Conservation (phyloP, 78 protist species). For the Paulinella micropora region DNA sequence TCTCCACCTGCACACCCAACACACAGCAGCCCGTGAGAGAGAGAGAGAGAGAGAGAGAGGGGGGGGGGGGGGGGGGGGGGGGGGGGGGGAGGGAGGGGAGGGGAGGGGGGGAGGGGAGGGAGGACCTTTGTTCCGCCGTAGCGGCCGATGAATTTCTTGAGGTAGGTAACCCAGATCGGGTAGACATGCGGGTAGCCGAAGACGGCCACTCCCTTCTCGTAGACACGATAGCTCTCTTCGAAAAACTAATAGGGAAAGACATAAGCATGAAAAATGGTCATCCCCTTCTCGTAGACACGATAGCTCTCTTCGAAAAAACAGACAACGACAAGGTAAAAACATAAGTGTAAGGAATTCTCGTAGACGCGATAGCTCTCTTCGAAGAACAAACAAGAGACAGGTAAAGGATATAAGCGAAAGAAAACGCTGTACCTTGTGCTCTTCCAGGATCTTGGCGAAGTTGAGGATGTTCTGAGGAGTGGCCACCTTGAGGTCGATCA, state of each 20-base stretch:
- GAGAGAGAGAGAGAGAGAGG: too few species aligned
- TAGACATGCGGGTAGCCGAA: background rate
- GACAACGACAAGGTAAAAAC: too few species aligned
- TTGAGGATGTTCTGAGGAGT: conserved; percentile 59
- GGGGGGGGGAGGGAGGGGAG: too few species aligned
- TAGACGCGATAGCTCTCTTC: conserved; percentile 65
- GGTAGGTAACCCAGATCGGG: conserved; percentile 71
- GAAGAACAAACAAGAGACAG: too few species aligned
- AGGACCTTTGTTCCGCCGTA: conserved; percentile 44
- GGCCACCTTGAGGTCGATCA: conserved; percentile 54
- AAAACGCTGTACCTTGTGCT: too few species aligned
- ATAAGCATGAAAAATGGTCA: background rate
- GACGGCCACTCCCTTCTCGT: background rate
- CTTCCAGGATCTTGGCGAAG: conserved; percentile 71
- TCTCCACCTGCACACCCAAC: conserved; percentile 62
- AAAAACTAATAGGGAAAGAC: too few species aligned
- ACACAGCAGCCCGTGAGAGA: too few species aligned
- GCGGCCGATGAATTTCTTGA: conserved; percentile 65
- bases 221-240: conserved; percentile 65
- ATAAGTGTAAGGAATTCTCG: too few species aligned
- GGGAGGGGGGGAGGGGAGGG: too few species aligned
- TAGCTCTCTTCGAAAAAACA: conserved; percentile 79
- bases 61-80: too few species aligned
- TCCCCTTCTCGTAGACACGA: conserved; percentile 11
- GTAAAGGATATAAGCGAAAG: too few species aligned